Base-by-base conservation (phyloP, 257 asterid species). In the Solanum gandarillasii region DNA sequence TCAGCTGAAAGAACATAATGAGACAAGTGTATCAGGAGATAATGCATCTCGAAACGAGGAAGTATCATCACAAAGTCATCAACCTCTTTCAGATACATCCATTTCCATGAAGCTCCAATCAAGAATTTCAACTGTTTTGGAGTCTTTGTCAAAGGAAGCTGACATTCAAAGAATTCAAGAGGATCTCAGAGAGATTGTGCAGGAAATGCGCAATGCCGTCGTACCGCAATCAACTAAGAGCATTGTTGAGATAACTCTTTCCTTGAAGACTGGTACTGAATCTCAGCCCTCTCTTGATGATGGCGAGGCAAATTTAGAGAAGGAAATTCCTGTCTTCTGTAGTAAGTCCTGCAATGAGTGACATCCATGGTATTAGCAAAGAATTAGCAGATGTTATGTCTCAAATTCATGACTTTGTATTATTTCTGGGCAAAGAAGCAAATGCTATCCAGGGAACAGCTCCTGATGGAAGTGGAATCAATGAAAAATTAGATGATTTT, bases 401-500 rank as follows among this genome's bases (percentile, higher is more conserved):
- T 88, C 94, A 91, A 84, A 95, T 97, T 91, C 88, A 88, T 87
- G 93, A 95, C 82, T 97, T 95, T 78, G 90, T 94, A 82, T 86
- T 83, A 90, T 86, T 93, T 89, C 93, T 97, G 88, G 98, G 94
- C 81, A 93, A 94, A 89, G 98, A 93, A 90, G 92, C 92, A 11
- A 93, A 94, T 91, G 85, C 92, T 78, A 89, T 94, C 46, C 94
- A 91, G 20, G 94, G 90, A 83, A 90, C 93, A 88, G 83, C 92
- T 89, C 88, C 88, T 5, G 93, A 93, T 67, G 94, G 92, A 79
- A 94, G 91, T 89, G 94, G 93, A 84, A 89, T 95, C 67, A 90
- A 88, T 79, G 89, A 88, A 70, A 87, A 87, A 55, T 89, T 95
- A 48, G 92, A 90, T 60, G 89, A 46, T 62, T 92, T 95, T 89